phyloP scores from a whole-genome alignment of 495 filamentous ascomycete species.

The Lichenothelia convexa region DNA sequence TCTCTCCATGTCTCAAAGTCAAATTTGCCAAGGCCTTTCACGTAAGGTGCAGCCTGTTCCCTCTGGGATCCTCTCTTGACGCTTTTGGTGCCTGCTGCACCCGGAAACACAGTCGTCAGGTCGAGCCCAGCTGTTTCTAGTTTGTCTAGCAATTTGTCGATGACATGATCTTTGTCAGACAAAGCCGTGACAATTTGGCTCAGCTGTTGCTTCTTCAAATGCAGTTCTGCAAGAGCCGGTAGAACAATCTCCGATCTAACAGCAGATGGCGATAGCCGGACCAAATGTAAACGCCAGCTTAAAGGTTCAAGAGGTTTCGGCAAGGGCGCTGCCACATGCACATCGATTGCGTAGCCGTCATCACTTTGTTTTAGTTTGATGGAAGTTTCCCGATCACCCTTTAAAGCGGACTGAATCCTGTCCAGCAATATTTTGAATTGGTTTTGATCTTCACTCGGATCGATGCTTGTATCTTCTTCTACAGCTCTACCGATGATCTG shows the following conservation, averaged over 20 bases:
- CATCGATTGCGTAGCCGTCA: not conserved
- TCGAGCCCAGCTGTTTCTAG: constrained; percentile 14
- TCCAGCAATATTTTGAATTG: constrained; percentile 56
- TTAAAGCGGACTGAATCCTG: constrained; percentile 31
- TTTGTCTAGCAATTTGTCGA: constrained; percentile 14
- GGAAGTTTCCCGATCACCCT: constrained; percentile 1
- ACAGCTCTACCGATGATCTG: constrained; percentile 49
- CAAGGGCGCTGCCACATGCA: constrained; percentile 8
- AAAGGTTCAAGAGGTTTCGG: constrained; percentile 8
- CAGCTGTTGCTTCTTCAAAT: constrained; percentile 4
- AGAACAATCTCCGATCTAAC: constrained; percentile 5
- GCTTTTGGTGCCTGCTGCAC: constrained; percentile 9
- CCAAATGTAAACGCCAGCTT: constrained; percentile 8
- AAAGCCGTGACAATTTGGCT: constrained; percentile 8
- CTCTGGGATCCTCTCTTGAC: constrained; percentile 8
- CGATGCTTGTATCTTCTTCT: constrained; percentile 55
- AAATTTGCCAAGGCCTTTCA: constrained; percentile 14
- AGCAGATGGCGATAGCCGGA: not conserved
- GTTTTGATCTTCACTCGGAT: constrained; percentile 56
- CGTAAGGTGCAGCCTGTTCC: constrained; percentile 10
- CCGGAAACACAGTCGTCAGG: constrained; percentile 13
- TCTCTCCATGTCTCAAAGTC: constrained; percentile 9
- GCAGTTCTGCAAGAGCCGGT: constrained; percentile 6
- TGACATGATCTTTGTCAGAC: constrained; percentile 14
- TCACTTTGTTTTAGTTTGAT: not conserved